Base-by-base conservation (phyloP, 805 yeast genomes). In the Wickerhamiella qilinensis region DNA sequence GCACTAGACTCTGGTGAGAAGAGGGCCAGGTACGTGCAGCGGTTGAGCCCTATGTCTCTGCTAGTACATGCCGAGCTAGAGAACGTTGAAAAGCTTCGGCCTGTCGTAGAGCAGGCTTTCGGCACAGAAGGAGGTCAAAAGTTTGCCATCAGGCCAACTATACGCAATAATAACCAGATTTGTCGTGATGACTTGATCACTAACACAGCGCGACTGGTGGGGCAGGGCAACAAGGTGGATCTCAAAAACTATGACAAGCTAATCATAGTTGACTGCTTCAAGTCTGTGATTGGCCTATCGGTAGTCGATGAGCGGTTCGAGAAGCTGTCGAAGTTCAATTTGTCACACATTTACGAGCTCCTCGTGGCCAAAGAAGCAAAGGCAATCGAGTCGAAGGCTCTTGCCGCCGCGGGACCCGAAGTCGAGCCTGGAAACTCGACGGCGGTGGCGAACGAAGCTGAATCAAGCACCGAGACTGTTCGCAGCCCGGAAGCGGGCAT, bases 211-310 rank as follows among this genome's bases (percentile, higher is more conserved):
- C 72, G 68, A 22, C 59, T 68, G 33, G 85, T 83, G 1, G 88
- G 88, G 1, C 63, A 68, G 34, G 76, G 72, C 4, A 94, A 84
- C 55, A 63, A 59, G 27, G 93, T 91, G 14, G 93, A 85, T 54
- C 67, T 91, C 55, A 81, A 82, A 50, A 59, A 73, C 11, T 83
- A 72, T 51, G 93, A 86, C 43, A 75, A 77, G 52, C 62, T 91
- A 48, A 71, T 91, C 35, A 53, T 88, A 38, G 79, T 91, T 2
- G 94, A 84, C 55, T 81, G 95, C 53, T 88, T 77, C 60, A 88
- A 86, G 61, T 79, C 73, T 45, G 80, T 81, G 44, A 69, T 91
- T 25, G 98, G 98, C 5, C 75, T 83, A 71, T 67, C 91, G 46
- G 88, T 85, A 4, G 84, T 83, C 2, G 69, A 71, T 39, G 21